Conservation (phyloP, 805 yeast species). For the Nakazawaea ishiwadae region DNA sequence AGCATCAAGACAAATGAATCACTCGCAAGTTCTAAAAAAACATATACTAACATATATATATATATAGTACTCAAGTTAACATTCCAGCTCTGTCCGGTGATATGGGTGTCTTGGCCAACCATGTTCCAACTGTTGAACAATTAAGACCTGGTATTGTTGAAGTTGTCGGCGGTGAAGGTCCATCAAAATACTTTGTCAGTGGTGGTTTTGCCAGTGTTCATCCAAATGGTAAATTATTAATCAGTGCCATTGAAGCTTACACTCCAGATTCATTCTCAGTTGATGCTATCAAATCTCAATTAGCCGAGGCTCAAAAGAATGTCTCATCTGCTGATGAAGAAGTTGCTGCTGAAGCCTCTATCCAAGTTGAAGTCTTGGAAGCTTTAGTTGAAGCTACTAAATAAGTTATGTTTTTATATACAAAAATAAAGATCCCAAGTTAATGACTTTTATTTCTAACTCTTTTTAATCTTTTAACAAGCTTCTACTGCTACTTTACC, state of each 20-base stretch:
- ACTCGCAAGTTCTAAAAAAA: too few relatives aligned
- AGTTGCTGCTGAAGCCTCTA: conserved; percentile 90
- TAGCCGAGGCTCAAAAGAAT: conserved; percentile 94
- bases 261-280: conserved; percentile 83
- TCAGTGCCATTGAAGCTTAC: conserved; percentile 94
- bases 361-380: conserved; percentile 94
- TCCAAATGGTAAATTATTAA: conserved; percentile 86
- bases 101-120: conserved; percentile 95
- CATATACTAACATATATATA: neutral
- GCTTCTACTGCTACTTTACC: too few relatives aligned
- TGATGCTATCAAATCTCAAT: conserved; percentile 70
- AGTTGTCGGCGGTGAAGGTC: conserved; percentile 69
- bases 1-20: too few relatives aligned
- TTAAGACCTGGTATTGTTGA: conserved; percentile 94
- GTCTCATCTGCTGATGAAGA: conserved; percentile 78
- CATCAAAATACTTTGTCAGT: conserved; percentile 80
- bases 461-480: too few relatives aligned
- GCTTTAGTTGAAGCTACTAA: conserved; percentile 82
- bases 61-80: conserved; percentile 67
- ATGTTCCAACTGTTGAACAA: conserved; percentile 96
- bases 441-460: too few relatives aligned
- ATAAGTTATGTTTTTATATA: conserved; percentile 27
- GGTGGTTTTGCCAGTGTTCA: conserved; percentile 97
- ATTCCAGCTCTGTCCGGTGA: conserved; percentile 94
- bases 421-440: too few relatives aligned